These are phyloP conservation scores for Penicillium lagena DNA, from an alignment of 495 filamentous ascomycete species.

Conservation along the genomic window DNA sequence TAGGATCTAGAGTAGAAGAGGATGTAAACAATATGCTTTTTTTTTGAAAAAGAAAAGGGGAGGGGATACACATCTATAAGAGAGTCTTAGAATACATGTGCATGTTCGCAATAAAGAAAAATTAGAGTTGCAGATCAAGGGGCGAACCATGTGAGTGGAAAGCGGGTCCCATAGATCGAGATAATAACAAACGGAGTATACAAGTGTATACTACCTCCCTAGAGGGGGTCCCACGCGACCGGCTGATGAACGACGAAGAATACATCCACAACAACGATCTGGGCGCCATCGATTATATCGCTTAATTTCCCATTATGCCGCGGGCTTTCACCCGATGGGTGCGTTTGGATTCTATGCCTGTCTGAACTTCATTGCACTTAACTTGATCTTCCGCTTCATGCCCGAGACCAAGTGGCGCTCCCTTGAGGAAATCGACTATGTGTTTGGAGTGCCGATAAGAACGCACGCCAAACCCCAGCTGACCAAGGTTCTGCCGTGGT, in stretches of 20 bases:
- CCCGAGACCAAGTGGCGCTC: conserved; percentile 59
- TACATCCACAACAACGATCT: too few relatives aligned
- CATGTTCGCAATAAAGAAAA: background rate
- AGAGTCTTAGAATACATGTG: background rate
- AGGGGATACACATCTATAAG: background rate
- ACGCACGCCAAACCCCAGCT: conserved; percentile 45
- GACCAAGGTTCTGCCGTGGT: conserved; percentile 43
- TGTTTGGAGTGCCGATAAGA: conserved; percentile 47
- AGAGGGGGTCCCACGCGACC: conserved; percentile 42
- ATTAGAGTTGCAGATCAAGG: too few relatives aligned
- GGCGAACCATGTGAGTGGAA: conserved; percentile 4
- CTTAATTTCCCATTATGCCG: conserved; percentile 56
- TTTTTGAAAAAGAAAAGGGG: conserved; percentile 1
- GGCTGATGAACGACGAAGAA: conserved; percentile 50
- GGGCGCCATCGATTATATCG: conserved; percentile 49
- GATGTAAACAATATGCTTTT: background rate
- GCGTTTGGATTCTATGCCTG: conserved; percentile 57
- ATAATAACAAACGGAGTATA: background rate
- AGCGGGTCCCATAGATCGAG: background rate
- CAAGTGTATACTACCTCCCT: conserved; percentile 56
- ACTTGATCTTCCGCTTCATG: conserved; percentile 63
- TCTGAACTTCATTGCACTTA: conserved; percentile 55
- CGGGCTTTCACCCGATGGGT: conserved; percentile 39
- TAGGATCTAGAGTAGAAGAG: too few relatives aligned
- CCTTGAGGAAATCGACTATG: conserved; percentile 52